Conservation (phyloP, 2,329 filamentous ascomycete species). For the Alternaria alternata region DNA sequence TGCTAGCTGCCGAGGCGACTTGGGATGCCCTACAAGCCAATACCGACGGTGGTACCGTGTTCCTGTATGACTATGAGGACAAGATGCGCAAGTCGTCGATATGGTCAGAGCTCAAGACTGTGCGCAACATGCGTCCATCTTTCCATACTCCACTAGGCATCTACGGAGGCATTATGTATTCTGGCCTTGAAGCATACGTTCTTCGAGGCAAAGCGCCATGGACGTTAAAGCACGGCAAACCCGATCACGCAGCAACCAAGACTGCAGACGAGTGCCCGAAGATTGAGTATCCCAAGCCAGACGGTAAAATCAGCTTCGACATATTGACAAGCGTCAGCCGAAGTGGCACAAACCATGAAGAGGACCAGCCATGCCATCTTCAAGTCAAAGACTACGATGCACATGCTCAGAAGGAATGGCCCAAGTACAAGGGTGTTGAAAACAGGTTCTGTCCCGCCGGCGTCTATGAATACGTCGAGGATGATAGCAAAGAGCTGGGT, state of each 20-base stretch:
- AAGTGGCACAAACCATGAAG: constrained; percentile 97
- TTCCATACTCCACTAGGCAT: constrained; percentile 89
- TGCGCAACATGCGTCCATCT: constrained; percentile 96
- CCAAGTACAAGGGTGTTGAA: constrained; percentile 89
- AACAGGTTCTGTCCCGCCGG: constrained; percentile 97
- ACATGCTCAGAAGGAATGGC: constrained; percentile 84
- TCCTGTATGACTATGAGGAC: constrained; percentile 94
- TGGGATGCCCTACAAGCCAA: constrained; percentile 73
- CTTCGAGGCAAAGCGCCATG: constrained; percentile 87
- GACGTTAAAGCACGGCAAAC: constrained; percentile 85
- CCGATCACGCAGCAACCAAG: constrained; percentile 82
- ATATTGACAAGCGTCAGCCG: constrained; percentile 94
- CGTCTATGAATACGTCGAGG: constrained; percentile 98
- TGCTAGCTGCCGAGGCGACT: constrained; percentile 92
- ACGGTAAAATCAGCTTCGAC: constrained; percentile 94
- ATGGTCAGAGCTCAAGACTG: constrained; percentile 93
- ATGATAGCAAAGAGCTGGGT: constrained; percentile 82
- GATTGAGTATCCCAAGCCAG: constrained; percentile 97
- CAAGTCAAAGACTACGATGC: constrained; percentile 95
- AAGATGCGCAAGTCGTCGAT: constrained; percentile 84
- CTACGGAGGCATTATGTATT: constrained; percentile 91
- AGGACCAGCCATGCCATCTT: constrained; percentile 96
- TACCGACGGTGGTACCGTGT: constrained; percentile 74
- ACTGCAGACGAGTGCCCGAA: constrained; percentile 79
- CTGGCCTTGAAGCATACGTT: constrained; percentile 87